These are phyloP conservation scores for Didymella glomerata DNA, from an alignment of 2,329 filamentous ascomycete genomes.

Conservation along the genomic window DNA sequence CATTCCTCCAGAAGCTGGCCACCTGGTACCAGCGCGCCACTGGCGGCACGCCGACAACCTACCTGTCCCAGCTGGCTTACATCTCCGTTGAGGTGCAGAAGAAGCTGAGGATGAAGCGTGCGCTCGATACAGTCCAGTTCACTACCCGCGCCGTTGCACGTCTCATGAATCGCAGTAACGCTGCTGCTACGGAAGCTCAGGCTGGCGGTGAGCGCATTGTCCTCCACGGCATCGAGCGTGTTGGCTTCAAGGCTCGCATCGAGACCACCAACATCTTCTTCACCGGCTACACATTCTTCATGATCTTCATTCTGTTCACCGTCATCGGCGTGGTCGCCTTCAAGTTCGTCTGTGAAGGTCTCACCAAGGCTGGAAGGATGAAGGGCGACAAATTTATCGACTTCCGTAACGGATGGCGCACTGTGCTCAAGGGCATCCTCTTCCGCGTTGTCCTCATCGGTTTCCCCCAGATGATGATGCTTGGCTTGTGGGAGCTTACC, in stretches of 20 bases:
- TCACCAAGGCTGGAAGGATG: conserved; percentile 78
- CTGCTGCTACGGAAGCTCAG: conserved; percentile 51
- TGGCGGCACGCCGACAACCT: conserved; percentile 80
- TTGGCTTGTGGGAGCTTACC: conserved; percentile 94
- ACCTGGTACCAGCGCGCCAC: conserved; percentile 97
- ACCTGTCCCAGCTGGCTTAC: conserved; percentile 76
- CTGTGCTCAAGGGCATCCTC: conserved; percentile 90
- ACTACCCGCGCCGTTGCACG: conserved; percentile 38
- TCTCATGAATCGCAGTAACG: conserved; percentile 57
- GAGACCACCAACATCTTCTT: conserved; percentile 93
- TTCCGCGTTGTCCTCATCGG: conserved; percentile 90
- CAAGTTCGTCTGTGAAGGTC: conserved; percentile 81
- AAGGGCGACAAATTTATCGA: conserved; percentile 87
- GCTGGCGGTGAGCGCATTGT: conserved; percentile 52
- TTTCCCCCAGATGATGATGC: conserved; percentile 87
- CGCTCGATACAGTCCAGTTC: conserved; percentile 29
- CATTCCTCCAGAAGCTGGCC: conserved; percentile 87
- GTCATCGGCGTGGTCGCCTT: conserved; percentile 77
- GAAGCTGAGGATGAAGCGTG: conserved; percentile 64
- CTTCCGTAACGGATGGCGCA: conserved; percentile 93
- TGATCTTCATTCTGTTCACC: conserved; percentile 80
- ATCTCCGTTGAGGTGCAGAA: conserved; percentile 88
- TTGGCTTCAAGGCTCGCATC: conserved; percentile 84
- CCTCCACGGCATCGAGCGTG: conserved; percentile 85
- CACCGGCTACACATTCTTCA: conserved; percentile 88